phyloP scores from a whole-genome alignment of 176 grass and related monocot species.

The Triticum timopheevii region DNA sequence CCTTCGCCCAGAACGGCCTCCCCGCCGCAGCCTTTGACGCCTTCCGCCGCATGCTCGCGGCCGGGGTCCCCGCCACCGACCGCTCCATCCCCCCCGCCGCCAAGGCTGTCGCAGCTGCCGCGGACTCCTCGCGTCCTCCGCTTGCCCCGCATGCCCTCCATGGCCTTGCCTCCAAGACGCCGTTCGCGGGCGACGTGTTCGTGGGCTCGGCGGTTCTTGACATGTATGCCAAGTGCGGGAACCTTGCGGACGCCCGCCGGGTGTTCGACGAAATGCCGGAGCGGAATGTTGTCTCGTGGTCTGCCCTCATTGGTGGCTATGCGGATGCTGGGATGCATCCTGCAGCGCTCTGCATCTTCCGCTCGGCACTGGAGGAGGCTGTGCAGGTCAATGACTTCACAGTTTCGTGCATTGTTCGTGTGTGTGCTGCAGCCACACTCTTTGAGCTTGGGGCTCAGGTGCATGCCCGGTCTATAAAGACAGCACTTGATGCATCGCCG shows the following conservation, averaged over 20 bases:
- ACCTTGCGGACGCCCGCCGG: conserved; percentile 43
- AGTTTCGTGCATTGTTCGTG: conserved; percentile 60
- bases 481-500: conserved; percentile 57
- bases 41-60: conserved; percentile 69
- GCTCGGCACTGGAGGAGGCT: conserved; percentile 51
- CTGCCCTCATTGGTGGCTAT: conserved; percentile 67
- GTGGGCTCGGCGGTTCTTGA: conserved; percentile 68
- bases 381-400: conserved; percentile 83
- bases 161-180: conserved; percentile 63
- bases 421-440: conserved; percentile 67
- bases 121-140: conserved; percentile 17
- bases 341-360: conserved; percentile 47
- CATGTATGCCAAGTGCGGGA: conserved; percentile 76
- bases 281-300: conserved; percentile 95
- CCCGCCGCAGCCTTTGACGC: conserved; percentile 43
- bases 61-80: conserved; percentile 56
- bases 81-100: conserved; percentile 71
- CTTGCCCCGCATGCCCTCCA: conserved; percentile 52
- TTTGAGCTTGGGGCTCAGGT: conserved; percentile 69
- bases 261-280: conserved; percentile 80
- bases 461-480: conserved; percentile 68
- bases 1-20: conserved; percentile 67
- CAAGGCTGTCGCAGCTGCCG: conserved; percentile 51
- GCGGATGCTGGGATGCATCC: conserved; percentile 52
- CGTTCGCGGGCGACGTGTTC: conserved; percentile 64